Evolutionary conservation across 495 filamentous ascomycete species (phyloP).

Genomic region (Cenococcum geophilum): DNA sequence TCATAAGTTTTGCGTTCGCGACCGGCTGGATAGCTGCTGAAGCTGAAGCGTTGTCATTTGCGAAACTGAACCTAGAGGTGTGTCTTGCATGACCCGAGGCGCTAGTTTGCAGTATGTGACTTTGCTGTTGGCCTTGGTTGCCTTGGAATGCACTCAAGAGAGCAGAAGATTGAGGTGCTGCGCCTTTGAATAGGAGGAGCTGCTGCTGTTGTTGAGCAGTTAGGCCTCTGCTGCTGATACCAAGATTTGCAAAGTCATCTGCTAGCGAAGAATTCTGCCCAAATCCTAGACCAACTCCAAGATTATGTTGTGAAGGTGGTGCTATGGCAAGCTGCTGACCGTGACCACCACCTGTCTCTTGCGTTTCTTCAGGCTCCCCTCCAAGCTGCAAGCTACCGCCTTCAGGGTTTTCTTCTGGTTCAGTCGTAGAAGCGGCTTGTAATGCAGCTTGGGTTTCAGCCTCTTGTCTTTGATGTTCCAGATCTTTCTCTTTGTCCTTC

Average conservation of each 20-base stretch:
- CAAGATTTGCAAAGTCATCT: conserved; percentile 50
- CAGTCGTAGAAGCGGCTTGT: conserved; percentile 35
- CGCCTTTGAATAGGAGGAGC: conserved; percentile 56
- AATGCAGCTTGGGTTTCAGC: conserved; percentile 53
- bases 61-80: conserved; percentile 81
- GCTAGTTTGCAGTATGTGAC: conserved; percentile 36
- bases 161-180: conserved; percentile 46
- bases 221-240: conserved; percentile 60
- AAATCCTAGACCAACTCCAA: conserved; percentile 39
- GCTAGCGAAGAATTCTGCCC: conserved; percentile 44
- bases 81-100: conserved; percentile 75
- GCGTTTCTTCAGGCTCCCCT: conserved; percentile 75
- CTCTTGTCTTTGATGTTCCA: conserved; percentile 55
- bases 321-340: conserved; percentile 57
- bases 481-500: conserved; percentile 54
- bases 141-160: conserved; percentile 53
- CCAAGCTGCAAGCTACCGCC: conserved; percentile 84
- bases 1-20: conserved; percentile 76
- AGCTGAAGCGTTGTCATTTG: conserved; percentile 62
- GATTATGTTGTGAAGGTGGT: conserved; percentile 61
- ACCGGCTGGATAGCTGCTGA: conserved; percentile 72
- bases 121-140: conserved; percentile 40
- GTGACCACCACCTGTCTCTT: conserved; percentile 44
- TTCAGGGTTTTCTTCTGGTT: conserved; percentile 50
- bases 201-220: conserved; percentile 76